phyloP scores from a whole-genome alignment of 257 asterid genomes.

The Scutellaria barbata region DNA sequence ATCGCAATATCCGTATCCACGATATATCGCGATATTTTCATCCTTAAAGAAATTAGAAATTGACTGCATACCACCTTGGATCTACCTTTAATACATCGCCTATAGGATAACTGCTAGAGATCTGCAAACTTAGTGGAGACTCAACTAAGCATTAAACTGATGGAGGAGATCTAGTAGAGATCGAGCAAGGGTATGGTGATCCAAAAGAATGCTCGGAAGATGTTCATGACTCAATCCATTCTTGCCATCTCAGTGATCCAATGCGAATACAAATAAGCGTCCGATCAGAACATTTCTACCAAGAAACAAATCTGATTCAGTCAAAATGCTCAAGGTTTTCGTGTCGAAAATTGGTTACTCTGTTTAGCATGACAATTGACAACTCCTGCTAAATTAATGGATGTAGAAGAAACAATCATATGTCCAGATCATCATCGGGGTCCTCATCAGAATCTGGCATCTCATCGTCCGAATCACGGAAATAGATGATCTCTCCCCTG shows the following conservation, averaged over 20 bases:
- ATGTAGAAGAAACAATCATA: slow-evolving; percentile 43
- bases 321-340: slow-evolving; percentile 1
- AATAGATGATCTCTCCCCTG: slow-evolving; percentile 82
- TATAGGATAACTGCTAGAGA: no score
- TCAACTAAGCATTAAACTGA: no score
- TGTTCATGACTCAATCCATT: neutral
- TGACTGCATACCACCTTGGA: neutral
- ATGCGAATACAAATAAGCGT: neutral
- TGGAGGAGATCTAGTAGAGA: neutral
- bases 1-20: no score
- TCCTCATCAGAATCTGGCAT: slow-evolving; percentile 98
- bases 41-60: neutral
- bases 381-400: neutral
- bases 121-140: no score
- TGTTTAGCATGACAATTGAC: neutral
- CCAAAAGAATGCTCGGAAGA: neutral
- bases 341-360: neutral
- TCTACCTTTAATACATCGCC: neutral
- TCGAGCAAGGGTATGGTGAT: neutral
- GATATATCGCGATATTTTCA: no score
- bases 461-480: slow-evolving; percentile 96
- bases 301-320: neutral
- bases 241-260: neutral
- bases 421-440: slow-evolving; percentile 97
- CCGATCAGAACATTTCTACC: neutral